Evolutionary conservation across 2,329 filamentous ascomycete species (phyloP), one percentile per base, ranked within the genome.

Genomic region (Trichophaea hybrida): DNA sequence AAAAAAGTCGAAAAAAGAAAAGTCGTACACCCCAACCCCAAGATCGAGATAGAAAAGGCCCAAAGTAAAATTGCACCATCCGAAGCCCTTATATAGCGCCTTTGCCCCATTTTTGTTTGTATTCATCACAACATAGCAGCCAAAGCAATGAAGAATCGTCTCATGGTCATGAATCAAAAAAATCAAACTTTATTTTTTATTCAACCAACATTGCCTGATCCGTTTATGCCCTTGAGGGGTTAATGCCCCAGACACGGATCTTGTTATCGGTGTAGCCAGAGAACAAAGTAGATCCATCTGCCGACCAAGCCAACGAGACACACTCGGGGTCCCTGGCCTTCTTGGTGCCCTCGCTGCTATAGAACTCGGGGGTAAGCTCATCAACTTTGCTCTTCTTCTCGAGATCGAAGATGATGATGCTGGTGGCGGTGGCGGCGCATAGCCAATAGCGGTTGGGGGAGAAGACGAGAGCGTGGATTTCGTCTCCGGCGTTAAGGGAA

Each of bases 331-430:
- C 91, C 75, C 90, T 84, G 84, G 85, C 89, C 88, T 97, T 97
- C 88, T 95, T 95, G 80, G 90, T 88, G 75, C 89, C 85, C 75
- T 89, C 82, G 74, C 89, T 81, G 53, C 17, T 43, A 74, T 89
- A 81, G 81, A 93, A 94, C 77, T 98, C 93, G 70, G 91, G 91
- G 86, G 94, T 96, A 77, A 98, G 85, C 84, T 97, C 93, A 73
- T 97, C 91, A 74, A 97, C 91, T 86, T 96, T 97, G 86, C 85
- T 94, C 90, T 98, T 98, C 90, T 98, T 98, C 88, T 98, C 93
- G 70, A 98, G 84, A 74, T 98, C 93, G 80, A 98, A 98, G 83
- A 98, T 97, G 83, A 96, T 96, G 83, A 98, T 97, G 83, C 84
- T 89, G 79, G 83, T 88, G 74, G 88, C 82, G 67, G 93, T 98